Evolutionary conservation across 1,139 yeast species (phyloP), one percentile per base, ranked within the genome.

Genomic region (Saccharomyces hybrid): DNA sequence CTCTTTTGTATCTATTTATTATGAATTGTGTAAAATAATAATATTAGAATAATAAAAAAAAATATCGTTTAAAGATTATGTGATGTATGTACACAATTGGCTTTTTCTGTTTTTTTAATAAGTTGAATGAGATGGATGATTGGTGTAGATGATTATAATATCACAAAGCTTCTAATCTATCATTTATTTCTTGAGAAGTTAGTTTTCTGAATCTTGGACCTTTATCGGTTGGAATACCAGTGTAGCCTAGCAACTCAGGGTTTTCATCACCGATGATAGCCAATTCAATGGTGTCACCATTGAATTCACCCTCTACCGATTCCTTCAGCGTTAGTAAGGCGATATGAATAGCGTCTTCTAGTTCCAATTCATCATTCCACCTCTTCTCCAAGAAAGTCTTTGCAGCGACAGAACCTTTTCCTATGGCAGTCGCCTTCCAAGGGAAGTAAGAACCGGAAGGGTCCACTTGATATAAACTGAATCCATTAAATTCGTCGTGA

Each of bases 381-480:
- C 99, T 85, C 76, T 95, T 95, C 71, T 95, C 99, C 69, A 95
- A 77, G 67, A 95, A 95, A 0, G 99, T 93, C 77, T 95, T 93
- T 41, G 99, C 99, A 7, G 95, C 87, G 47, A 84, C 83, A 5
- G 97, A 84, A 30, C 97, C 95, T 70, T 90, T 91, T 60, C 99
- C 99, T 65, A 95, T 93, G 31, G 99, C 98, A 3, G 99, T 93
- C 30, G 99, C 99, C 74, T 93, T 93, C 99, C 99, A 95, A n/a
- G 99, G 98, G 80, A 89, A 95, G 72, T 87, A 95, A 54, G 97
- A 85, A 13, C 99, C 99, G 5, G 96, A 87, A 5, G 99, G 99
- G 74, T 95, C 99, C 51, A 95, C 96, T 73, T 95, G 99, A 72
- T 93, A 95, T 59, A 95, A 78, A 68, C 88, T 89, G 73, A 82